These are phyloP conservation scores for Phytophthora palmivora DNA, from an alignment of 352 stramenopile genomes.

Conservation along the genomic window DNA sequence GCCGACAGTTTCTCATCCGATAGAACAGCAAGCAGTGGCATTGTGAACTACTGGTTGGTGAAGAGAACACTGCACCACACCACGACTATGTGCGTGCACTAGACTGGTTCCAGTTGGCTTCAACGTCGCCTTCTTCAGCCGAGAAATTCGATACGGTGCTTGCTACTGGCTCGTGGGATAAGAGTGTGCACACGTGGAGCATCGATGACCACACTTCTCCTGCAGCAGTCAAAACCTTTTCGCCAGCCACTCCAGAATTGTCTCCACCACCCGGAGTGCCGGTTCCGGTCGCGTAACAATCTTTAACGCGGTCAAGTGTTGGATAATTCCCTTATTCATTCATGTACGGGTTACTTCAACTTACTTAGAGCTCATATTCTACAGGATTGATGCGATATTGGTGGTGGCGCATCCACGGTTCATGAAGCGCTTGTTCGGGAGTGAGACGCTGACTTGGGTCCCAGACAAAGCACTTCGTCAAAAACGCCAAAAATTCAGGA, in stretches of 20 bases:
- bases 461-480: conserved; percentile 75
- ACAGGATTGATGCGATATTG: conserved; percentile 17
- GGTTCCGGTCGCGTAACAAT: conserved; percentile 32
- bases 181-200: conserved; percentile 59
- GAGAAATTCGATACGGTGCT: conserved; percentile 34
- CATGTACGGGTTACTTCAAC: conserved; percentile 15
- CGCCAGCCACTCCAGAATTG: background rate
- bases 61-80: conserved; percentile 42
- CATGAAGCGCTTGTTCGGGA: conserved; percentile 56
- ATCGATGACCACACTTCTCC: conserved; percentile 34
- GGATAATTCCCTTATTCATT: conserved; percentile 19
- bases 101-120: conserved; percentile 56
- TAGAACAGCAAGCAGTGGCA: conserved; percentile 19
- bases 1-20: conserved; percentile 40
- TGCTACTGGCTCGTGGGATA: conserved; percentile 70
- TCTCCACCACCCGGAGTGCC: conserved; percentile 24
- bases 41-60: conserved; percentile 27
- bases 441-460: conserved; percentile 66
- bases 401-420: conserved; percentile 60
- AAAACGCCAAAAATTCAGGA: conserved; percentile 61
- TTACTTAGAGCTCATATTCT: conserved; percentile 40
- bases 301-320: conserved; percentile 15
- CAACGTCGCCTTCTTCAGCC: conserved; percentile 2
- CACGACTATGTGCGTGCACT: conserved; percentile 78
- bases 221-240: background rate